Percentiles rank a stretch among this genome's conserved stretches.
These are phyloP conservation scores for Boletus vermiculosoides DNA, from an alignment of 768 basidiomycete genomes.

Conservation along the genomic window DNA sequence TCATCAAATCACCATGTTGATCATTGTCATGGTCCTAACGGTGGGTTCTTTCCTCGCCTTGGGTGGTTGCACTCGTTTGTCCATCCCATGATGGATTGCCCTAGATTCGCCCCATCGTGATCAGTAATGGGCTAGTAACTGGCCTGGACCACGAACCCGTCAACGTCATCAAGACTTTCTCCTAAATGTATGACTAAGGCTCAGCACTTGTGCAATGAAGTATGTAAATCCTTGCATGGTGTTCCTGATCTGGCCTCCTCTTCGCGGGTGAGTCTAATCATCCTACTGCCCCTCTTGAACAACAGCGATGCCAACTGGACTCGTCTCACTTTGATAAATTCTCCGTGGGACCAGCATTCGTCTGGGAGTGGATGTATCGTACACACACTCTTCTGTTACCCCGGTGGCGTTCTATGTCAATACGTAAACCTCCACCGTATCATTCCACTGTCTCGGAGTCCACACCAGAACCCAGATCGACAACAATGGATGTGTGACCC, in stretches of 20 bases:
- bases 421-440: neutral
- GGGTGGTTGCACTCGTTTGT: neutral
- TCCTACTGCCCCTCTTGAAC: neutral
- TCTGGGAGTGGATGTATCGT: neutral
- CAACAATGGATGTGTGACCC: constrained; percentile 9
- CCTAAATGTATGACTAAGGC: neutral
- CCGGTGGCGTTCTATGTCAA: neutral
- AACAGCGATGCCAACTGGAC: neutral
- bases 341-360: neutral
- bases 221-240: neutral
- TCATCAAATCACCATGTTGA: constrained; percentile 2
- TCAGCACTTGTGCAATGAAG: neutral
- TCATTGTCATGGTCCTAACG: neutral
- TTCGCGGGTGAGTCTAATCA: neutral
- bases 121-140: neutral
- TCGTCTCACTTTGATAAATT: neutral
- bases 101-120: neutral
- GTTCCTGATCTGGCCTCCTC: neutral
- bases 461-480: neutral
- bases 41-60: neutral
- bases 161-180: neutral
- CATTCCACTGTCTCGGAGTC: neutral
- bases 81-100: neutral
- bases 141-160: neutral
- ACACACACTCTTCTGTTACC: neutral